phyloP scores from a whole-genome alignment of 1,284 basidiomycete genomes.

The Fereydounia khargensis region DNA sequence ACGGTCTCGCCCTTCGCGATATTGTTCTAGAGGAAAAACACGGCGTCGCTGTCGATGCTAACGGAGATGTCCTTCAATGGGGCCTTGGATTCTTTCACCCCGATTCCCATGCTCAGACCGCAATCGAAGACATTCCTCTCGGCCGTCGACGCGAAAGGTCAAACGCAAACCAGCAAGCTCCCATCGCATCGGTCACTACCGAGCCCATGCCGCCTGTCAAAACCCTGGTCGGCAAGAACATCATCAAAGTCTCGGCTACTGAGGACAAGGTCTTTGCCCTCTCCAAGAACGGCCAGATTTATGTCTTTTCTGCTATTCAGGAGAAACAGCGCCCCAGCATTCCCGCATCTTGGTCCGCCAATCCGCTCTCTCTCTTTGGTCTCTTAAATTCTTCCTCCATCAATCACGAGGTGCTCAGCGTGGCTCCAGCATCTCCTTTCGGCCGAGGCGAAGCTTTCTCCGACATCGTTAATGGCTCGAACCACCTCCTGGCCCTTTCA shows the following conservation, averaged over 20 bases:
- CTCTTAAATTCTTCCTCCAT: constrained; percentile 22
- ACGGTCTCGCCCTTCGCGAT: constrained; percentile 51
- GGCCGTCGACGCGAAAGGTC: constrained; percentile 31
- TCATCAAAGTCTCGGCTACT: constrained; percentile 45
- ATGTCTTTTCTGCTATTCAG: constrained; percentile 42
- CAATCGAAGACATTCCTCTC: constrained; percentile 40
- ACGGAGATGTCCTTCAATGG: constrained; percentile 66
- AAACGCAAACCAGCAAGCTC: constrained; percentile 27
- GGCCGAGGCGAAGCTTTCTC: constrained; percentile 32
- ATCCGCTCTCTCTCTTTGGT: constrained; percentile 40
- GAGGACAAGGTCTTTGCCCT: constrained; percentile 51
- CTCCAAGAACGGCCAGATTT: constrained; percentile 47
- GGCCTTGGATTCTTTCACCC: constrained; percentile 54
- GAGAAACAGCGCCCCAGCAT: constrained; percentile 23
- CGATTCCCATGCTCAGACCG: constrained; percentile 17
- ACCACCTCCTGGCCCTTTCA: constrained; percentile 83
- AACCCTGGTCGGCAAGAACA: constrained; percentile 50
- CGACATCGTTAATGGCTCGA: constrained; percentile 62
- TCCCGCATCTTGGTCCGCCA: constrained; percentile 24
- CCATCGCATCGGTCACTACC: constrained; percentile 17
- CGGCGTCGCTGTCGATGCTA: constrained; percentile 58
- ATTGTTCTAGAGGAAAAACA: constrained; percentile 48
- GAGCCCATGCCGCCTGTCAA: constrained; percentile 29
- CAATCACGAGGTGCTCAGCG: constrained; percentile 34
- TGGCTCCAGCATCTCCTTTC: constrained; percentile 20